phyloP scores from a whole-genome alignment of 441 rosid species.

The Populus hybrid region DNA sequence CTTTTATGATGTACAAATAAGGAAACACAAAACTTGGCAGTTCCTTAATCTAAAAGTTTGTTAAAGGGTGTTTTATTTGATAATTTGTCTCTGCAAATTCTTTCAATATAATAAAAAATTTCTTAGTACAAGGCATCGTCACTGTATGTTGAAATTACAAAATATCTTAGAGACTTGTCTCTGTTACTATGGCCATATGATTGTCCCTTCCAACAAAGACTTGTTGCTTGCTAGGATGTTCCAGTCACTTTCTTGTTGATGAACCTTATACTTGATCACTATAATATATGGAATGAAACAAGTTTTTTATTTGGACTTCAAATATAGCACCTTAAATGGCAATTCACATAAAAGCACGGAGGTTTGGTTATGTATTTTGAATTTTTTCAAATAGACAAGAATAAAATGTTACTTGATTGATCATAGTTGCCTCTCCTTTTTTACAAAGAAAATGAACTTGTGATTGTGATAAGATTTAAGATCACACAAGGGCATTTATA shows the following conservation, averaged over 20 bases:
- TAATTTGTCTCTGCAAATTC: no score
- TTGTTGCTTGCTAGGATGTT: not conserved
- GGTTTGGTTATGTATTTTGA: not conserved
- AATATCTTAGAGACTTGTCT: not conserved
- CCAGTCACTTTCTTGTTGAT: not conserved
- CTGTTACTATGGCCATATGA: not conserved
- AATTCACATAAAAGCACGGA: not conserved
- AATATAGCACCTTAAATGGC: not conserved
- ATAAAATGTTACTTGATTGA: not conserved
- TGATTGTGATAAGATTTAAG: not conserved
- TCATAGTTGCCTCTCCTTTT: not conserved
- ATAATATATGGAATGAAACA: not conserved
- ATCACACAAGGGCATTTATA: not conserved
- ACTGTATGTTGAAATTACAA: no score
- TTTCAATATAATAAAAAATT: not conserved
- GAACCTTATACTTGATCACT: not conserved
- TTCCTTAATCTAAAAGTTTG: not conserved
- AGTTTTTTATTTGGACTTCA: not conserved
- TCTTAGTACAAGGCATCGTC: not conserved
- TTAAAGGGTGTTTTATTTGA: not conserved
- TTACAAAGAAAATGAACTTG: not conserved
- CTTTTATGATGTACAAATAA: not conserved
- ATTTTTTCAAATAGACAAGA: not conserved
- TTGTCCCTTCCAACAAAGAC: not conserved
- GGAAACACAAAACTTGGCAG: not conserved